Evolutionary conservation across 1,284 basidiomycete species (phyloP), one percentile per base, ranked within the genome.

Genomic region (Inonotus obliquus): DNA sequence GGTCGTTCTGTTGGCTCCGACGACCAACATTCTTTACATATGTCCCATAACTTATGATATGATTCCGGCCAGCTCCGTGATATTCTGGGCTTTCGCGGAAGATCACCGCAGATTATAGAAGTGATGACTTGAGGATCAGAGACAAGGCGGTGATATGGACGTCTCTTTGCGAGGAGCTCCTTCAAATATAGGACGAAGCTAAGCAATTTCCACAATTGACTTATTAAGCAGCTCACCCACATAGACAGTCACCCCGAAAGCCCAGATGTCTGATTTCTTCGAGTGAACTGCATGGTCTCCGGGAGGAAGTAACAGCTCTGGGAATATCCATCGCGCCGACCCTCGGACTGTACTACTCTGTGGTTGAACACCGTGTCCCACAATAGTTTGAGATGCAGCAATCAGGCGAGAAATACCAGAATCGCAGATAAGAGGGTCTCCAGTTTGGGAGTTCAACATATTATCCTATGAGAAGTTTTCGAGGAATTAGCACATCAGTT

Each of bases 151-250:
- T 47, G 37, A 49, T 58, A 60, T 11, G 51, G 58, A n/a, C 29
- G 19, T 17, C 29, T 44, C 23, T 23, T 51, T 0, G 58, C 29
- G 13, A 60, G 29, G 10, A 54, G n/a, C 23, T 60, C 58, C 58
- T 60, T 10, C 9, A 65, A 23, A 57, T n/a, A 21, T 7, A 21
- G n/a, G 39, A 41, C 17, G n/a, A 21, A 44, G 17, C 19, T n/a
- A n/a, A n/a, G 17, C 19, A n/a, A 3, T n/a, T 44, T 21, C 23
- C n/a, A 85, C 71, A 73, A 70, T 49, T 88, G 86, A 86, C 25
- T 38, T 49, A 27, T 38, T 9, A 60, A 9, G 14, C 4, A 19
- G 54, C 32, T 32, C 9, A 54, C 55, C 19, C 35, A 58, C 61
- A 27, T 58, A 62, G 14, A 58, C 19, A 13, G 53, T 55, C 61